phyloP scores from a whole-genome alignment of 2,329 filamentous ascomycete species.

The Xylaria hypoxylon region DNA sequence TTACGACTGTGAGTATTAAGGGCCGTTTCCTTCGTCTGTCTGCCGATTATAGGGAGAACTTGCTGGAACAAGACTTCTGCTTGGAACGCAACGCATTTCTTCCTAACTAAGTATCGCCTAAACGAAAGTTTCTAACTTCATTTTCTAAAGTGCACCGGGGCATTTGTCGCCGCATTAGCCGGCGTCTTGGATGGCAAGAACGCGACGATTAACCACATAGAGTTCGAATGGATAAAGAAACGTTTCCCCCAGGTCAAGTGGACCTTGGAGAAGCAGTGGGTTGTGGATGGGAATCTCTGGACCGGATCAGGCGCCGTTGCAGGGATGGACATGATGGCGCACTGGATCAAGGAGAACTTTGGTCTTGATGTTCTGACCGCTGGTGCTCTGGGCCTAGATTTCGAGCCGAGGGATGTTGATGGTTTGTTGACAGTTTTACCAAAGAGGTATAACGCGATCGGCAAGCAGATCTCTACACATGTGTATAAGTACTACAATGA shows the following conservation, averaged over 20 bases:
- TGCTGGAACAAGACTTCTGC: neutral
- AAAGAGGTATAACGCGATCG: slow-evolving; percentile 26
- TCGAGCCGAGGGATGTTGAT: slow-evolving; percentile 30
- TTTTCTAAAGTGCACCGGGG: slow-evolving; percentile 22
- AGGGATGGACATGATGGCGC: slow-evolving; percentile 33
- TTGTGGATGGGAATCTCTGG: slow-evolving; percentile 33
- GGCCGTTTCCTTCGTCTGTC: neutral
- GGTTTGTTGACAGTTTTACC: slow-evolving; percentile 29
- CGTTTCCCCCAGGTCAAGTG: slow-evolving; percentile 31
- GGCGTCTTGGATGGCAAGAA: slow-evolving; percentile 34
- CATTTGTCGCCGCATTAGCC: slow-evolving; percentile 25
- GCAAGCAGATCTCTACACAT: slow-evolving; percentile 31
- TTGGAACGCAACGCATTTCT: neutral
- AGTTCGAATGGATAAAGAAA: slow-evolving; percentile 30
- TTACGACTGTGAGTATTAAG: slow-evolving; percentile 24
- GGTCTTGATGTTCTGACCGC: slow-evolving; percentile 23
- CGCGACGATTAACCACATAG: slow-evolving; percentile 29
- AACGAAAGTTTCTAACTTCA: neutral
- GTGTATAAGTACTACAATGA: slow-evolving; percentile 28
- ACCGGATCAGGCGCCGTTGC: slow-evolving; percentile 30
- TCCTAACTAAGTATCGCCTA: neutral
- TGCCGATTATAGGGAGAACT: neutral
- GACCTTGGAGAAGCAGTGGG: slow-evolving; percentile 31
- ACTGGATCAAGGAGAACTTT: slow-evolving; percentile 31
- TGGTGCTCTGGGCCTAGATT: slow-evolving; percentile 28